Evolutionary conservation across 345 rosid species (phyloP).

Genomic region (Aethionema arabicum): DNA sequence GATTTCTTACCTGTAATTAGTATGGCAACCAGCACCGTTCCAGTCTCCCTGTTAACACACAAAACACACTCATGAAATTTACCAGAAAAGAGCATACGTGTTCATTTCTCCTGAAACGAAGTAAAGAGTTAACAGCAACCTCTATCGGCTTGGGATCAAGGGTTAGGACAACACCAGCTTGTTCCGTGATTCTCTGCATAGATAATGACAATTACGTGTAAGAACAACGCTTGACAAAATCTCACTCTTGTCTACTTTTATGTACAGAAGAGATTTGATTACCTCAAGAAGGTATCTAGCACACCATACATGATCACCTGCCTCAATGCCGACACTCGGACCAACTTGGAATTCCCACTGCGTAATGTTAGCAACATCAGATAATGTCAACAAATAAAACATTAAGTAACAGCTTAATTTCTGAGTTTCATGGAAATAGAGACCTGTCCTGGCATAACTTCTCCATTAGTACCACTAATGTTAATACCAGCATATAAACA

Average conservation of each 20-base stretch:
- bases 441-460: conserved; percentile 99
- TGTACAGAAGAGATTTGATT: conserved; percentile 11
- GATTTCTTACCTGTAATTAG: conserved; percentile 64
- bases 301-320: conserved; percentile 89
- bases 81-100: background rate
- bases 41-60: conserved; percentile 69
- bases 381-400: conserved; percentile 2
- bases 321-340: conserved; percentile 96
- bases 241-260: background rate
- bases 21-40: conserved; percentile 99
- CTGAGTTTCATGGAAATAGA: conserved; percentile 9
- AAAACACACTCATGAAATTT: background rate
- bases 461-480: conserved; percentile 94
- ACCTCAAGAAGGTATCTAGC: conserved; percentile 99
- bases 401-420: background rate
- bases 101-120: background rate
- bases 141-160: conserved; percentile 95
- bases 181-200: conserved; percentile 93
- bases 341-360: conserved; percentile 99
- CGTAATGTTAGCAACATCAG: conserved; percentile 24
- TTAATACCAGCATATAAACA: conserved; percentile 94
- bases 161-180: conserved; percentile 88
- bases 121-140: conserved; percentile 37
- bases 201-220: background rate
- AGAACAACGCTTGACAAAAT: conserved; percentile 3